These are phyloP conservation scores for Cryptococcus wingfieldii DNA, from an alignment of 1,284 basidiomycete species.

Conservation along the genomic window DNA sequence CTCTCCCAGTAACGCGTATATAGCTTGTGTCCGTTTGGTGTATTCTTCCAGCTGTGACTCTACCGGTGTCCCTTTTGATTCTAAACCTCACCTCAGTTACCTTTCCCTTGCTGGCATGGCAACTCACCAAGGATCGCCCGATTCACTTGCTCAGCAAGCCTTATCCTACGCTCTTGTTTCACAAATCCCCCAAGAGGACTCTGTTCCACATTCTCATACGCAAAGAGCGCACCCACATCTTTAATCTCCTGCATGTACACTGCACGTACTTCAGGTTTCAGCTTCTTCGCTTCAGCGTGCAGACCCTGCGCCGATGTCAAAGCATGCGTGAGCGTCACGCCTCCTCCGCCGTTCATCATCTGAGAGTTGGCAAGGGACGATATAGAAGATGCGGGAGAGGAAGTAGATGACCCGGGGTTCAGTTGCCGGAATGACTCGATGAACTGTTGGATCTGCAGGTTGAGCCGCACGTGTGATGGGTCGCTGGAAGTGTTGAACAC, in stretches of 20 bases:
- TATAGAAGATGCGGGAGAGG: slow-evolving; percentile 26
- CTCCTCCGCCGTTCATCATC: neutral
- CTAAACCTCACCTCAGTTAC: neutral
- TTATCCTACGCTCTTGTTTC: slow-evolving; percentile 40
- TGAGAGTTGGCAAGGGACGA: slow-evolving; percentile 22
- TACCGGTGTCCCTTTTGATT: slow-evolving; percentile 22
- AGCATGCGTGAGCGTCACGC: slow-evolving; percentile 24
- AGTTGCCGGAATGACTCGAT: slow-evolving; percentile 34
- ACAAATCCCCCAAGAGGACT: slow-evolving; percentile 44
- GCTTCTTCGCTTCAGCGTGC: slow-evolving; percentile 37
- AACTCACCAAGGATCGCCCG: slow-evolving; percentile 45
- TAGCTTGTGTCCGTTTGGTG: slow-evolving; percentile 25
- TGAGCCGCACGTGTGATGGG: slow-evolving; percentile 40
- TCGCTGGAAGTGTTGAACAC: slow-evolving; percentile 25
- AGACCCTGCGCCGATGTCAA: slow-evolving; percentile 36
- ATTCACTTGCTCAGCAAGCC: slow-evolving; percentile 46
- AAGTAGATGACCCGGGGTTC: slow-evolving; percentile 23
- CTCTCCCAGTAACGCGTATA: slow-evolving; percentile 28
- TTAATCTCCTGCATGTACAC: slow-evolving; percentile 45
- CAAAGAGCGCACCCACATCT: slow-evolving; percentile 45
- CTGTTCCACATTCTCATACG: slow-evolving; percentile 45
- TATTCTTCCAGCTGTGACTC: slow-evolving; percentile 31
- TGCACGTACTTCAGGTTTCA: slow-evolving; percentile 33
- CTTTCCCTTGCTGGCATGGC: neutral
- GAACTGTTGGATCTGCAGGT: slow-evolving; percentile 46